Conservation (phyloP, 495 filamentous ascomycete genomes). For the Penicillium odoratum region DNA sequence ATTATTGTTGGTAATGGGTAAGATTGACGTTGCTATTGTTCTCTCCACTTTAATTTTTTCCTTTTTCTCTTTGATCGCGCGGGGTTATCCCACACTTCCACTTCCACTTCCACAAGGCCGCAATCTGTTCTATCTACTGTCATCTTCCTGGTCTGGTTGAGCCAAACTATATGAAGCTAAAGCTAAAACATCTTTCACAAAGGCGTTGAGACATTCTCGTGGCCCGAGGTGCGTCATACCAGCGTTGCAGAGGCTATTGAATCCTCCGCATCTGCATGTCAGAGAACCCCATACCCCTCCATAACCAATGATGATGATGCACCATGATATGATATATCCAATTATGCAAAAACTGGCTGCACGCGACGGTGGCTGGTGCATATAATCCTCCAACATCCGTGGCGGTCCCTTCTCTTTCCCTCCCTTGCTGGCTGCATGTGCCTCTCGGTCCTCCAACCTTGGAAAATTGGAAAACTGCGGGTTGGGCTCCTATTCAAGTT, state of each 20-base stretch:
- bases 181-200: background rate
- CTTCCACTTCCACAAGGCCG: background rate
- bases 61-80: background rate
- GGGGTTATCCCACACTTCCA: background rate
- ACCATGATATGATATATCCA: conserved; percentile 21
- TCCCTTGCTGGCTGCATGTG: conserved; percentile 11
- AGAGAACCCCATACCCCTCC: conserved; percentile 9
- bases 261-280: conserved; percentile 27
- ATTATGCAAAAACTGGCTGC: conserved; percentile 13
- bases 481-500: background rate
- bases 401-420: conserved; percentile 2
- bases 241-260: conserved; percentile 22
- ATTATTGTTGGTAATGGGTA: background rate
- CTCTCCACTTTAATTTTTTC: conserved; percentile 20
- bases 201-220: conserved; percentile 13
- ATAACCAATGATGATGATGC: conserved; percentile 3
- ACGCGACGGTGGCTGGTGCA: conserved; percentile 22
- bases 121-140: background rate
- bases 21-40: conserved; percentile 23
- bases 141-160: background rate
- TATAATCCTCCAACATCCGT: conserved; percentile 14
- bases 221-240: conserved; percentile 14
- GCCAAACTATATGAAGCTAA: background rate
- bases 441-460: background rate
- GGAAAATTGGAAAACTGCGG: background rate